A percentile compares a stretch with the other conserved stretches of the same genome.
phyloP scores from a whole-genome alignment of 768 basidiomycete species.

The Trametes coccinea region DNA sequence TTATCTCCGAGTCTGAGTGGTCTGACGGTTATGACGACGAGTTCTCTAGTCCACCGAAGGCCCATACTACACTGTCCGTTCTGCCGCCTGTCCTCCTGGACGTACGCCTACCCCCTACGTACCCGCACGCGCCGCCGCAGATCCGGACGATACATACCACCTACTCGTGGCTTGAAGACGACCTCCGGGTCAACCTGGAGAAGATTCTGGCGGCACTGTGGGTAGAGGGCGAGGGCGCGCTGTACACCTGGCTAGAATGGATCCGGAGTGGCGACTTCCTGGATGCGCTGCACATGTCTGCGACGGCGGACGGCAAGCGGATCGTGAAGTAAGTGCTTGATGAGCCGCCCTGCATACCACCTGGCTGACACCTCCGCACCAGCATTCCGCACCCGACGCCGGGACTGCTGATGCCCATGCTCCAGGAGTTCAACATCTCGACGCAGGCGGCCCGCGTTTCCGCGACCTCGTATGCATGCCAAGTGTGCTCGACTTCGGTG shows the following conservation, averaged over 20 bases:
- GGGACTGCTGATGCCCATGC: slow-evolving; percentile 46
- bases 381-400: slow-evolving; percentile 64
- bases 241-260: slow-evolving; percentile 74
- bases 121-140: slow-evolving; percentile 47
- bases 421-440: slow-evolving; percentile 50
- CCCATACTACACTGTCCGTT: slow-evolving; percentile 41
- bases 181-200: slow-evolving; percentile 36
- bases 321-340: slow-evolving; percentile 41
- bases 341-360: background rate
- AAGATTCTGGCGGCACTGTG: slow-evolving; percentile 53
- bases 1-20: background rate
- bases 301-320: slow-evolving; percentile 30
- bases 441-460: slow-evolving; percentile 57
- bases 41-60: background rate
- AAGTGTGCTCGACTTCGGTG: slow-evolving; percentile 70
- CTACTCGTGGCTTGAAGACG: slow-evolving; percentile 52
- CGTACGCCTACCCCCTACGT: slow-evolving; percentile 54
- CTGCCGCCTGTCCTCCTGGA: slow-evolving; percentile 67
- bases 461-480: slow-evolving; percentile 64
- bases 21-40: too few species aligned
- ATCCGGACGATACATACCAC: slow-evolving; percentile 56
- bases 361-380: background rate
- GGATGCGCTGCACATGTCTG: slow-evolving; percentile 41
- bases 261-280: slow-evolving; percentile 70
- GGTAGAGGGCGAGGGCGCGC: slow-evolving; percentile 58